Base-by-base conservation (phyloP, 2,329 filamentous ascomycete genomes). In the Stemphylium vesicarium region DNA sequence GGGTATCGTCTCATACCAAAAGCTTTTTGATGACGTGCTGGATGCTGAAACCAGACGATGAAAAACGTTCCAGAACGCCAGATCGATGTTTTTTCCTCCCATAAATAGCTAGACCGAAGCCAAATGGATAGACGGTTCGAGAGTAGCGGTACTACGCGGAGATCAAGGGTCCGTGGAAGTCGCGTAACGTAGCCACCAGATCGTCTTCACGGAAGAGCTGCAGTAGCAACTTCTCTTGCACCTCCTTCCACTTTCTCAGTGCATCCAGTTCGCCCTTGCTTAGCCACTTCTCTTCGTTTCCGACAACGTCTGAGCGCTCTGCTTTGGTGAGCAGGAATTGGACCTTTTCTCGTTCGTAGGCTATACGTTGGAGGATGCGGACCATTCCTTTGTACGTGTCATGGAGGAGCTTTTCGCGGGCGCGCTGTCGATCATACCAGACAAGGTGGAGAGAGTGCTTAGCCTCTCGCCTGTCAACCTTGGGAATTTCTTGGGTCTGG, bases 401-500 rank as follows among this genome's bases (percentile, higher is more conserved):
- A 59, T 96, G 89, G 10, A 96, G 77, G 1, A 96, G 79, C 57
- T 89, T 84, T 16, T 84, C 82, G 43, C 88, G 81, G 6, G 89
- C 88, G 41, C 90, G 85, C 40, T 92, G 86, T 10, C 84, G 80
- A 71, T 98, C 93, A 75, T 92, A 96, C 80, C 87, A 96, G 88
- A 93, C 97, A 51, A 98, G 85, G 73, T 93, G 98, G 20, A 96
- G 84, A 0, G 92, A 96, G 47, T 92, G 87, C 59, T 88, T 90
- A 0, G 93, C 91, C 65, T 90, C 85, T 31, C 92, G 88, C 58
- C 88, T 88, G 62, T 89, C 89, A 68, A 98, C 94, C 62, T 91
- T 90, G 0, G 95, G 95, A 0, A 99, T 89, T 78, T 99, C 95
- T 74, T 99, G 95, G 5, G 96, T 86, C 63, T 98, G 92, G 11